Base-by-base conservation (phyloP, 2,329 filamentous ascomycete species). In the Dactylonectria estremocensis region DNA sequence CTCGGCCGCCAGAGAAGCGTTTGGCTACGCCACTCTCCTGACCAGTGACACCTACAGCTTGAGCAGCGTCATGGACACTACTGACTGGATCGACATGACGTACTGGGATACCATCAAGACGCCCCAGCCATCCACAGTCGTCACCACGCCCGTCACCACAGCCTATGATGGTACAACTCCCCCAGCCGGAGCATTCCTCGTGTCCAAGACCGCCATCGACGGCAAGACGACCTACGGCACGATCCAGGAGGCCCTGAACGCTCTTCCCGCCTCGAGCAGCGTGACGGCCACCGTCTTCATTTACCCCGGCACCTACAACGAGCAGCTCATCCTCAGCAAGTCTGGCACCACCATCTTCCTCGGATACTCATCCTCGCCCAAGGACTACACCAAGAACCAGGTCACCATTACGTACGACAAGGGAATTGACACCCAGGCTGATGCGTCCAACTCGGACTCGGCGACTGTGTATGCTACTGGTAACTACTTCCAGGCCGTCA, bases 301-400 rank as follows among this genome's bases (percentile, higher is more conserved):
- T 45, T 78, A 77, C 40, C 72, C 74, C 5, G 88, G 89, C 1
- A 89, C 86, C 13, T 90, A 90, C 80, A 81, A 79, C n/a, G 88
- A 90, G 76, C 88, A 90, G 74, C 65, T 70, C 22, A 60, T 70
- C 11, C 57, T 70, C 6, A 66, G 55, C 37, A 61, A 63, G 52
- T 56, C 69, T 22, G 69, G 69, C 28, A 70, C 69, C 11, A 70
- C 69, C 8, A 61, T 70, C 18, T 69, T 70, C 63, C 43, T 70
- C 16, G 69, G 73, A n/a, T 74, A 74, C 53, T 75, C 73, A 0
- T 58, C 68, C 11, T 64, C 71, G 0, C 82, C 82, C 0, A 52
- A 68, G 13, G 73, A 74, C 2, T 67, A 74, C 18, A 57, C 58
- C 16, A 54, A 73, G 61, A 74, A 74, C 28, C 67, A 75, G 31